phyloP scores from a whole-genome alignment of 2,329 filamentous ascomycete genomes.

The Cladosporium phlei region DNA sequence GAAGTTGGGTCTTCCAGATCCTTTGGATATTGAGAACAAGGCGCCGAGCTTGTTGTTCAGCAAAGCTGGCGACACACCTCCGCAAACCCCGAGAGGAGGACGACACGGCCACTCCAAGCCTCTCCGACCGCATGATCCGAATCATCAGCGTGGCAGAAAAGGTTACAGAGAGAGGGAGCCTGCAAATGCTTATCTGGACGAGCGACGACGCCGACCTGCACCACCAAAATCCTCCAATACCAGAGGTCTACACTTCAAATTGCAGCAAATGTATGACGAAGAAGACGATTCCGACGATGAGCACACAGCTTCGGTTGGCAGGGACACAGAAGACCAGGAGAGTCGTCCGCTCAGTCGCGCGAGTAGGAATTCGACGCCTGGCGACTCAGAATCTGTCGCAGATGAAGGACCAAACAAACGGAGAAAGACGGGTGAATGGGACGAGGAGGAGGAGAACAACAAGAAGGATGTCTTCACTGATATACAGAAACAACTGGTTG shows the following conservation, averaged over 20 bases:
- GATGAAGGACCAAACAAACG: constrained; percentile 43
- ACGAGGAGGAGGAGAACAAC: constrained; percentile 37
- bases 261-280: constrained; percentile 68
- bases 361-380: constrained; percentile 50
- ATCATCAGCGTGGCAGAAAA: constrained; percentile 34
- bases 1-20: constrained; percentile 70
- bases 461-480: constrained; percentile 46
- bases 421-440: constrained; percentile 42
- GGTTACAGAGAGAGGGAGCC: constrained; percentile 33
- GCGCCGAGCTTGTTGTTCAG: constrained; percentile 40
- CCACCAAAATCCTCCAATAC: constrained; percentile 58
- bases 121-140: constrained; percentile 42
- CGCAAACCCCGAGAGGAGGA: constrained; percentile 58
- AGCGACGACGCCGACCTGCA: constrained; percentile 55
- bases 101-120: constrained; percentile 38
- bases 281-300: constrained; percentile 80
- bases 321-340: constrained; percentile 81
- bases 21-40: constrained; percentile 53
- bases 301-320: constrained; percentile 58
- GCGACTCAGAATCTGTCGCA: constrained; percentile 45
- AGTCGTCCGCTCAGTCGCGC: constrained; percentile 73
- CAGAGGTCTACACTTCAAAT: constrained; percentile 74
- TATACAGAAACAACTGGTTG: constrained; percentile 43
- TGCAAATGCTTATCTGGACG: constrained; percentile 49
- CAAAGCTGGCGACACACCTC: constrained; percentile 57